These are phyloP conservation scores for Candida yuanshanica DNA, from an alignment of 805 yeast species.

Conservation along the genomic window DNA sequence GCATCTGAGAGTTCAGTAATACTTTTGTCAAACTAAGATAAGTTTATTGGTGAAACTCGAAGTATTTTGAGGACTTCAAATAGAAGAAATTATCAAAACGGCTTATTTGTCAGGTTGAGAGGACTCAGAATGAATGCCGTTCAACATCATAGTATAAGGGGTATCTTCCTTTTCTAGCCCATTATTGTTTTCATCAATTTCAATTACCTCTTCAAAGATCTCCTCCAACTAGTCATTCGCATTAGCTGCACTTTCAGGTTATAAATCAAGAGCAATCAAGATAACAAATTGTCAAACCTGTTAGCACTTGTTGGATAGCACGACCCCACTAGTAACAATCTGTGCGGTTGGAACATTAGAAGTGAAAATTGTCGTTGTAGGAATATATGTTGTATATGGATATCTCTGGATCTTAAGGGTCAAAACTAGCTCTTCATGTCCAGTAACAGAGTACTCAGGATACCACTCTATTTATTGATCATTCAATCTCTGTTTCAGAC, in stretches of 20 bases:
- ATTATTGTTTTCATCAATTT: neutral
- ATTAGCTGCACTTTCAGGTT: neutral
- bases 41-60: no score
- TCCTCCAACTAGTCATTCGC: neutral
- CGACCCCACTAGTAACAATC: constrained; percentile 10
- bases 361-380: constrained; percentile 8
- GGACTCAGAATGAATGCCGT: no score
- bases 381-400: constrained; percentile 14
- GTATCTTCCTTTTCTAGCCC: neutral
- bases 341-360: constrained; percentile 10
- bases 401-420: constrained; percentile 19
- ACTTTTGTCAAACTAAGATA: neutral
- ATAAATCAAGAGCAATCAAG: constrained; percentile 3
- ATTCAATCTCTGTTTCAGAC: constrained; percentile 16
- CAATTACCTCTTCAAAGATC: constrained; percentile 4
- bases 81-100: no score
- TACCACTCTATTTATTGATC: constrained; percentile 16
- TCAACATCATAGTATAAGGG: no score
- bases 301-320: constrained; percentile 10
- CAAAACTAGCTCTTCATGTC: constrained; percentile 20
- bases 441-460: constrained; percentile 21
- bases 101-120: no score
- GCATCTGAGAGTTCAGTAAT: neutral
- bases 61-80: no score
- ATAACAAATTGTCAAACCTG: constrained; percentile 1